These are phyloP conservation scores for Pleurostoma richardsiae DNA, from an alignment of 2,329 filamentous ascomycete species.

Conservation along the genomic window DNA sequence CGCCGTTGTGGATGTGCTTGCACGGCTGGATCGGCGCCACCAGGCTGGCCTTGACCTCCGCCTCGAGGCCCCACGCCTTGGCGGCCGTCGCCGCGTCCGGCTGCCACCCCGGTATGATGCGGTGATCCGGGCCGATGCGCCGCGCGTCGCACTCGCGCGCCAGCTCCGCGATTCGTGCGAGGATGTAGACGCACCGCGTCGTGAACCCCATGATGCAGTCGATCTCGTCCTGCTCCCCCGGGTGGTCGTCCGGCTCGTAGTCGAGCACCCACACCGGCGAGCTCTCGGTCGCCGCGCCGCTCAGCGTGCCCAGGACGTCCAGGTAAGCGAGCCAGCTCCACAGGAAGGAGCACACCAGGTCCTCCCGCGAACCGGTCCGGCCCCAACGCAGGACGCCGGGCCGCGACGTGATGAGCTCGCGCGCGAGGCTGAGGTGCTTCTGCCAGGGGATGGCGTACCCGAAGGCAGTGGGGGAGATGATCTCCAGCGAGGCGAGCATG, in stretches of 20 bases:
- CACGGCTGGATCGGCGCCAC: conserved; percentile 33
- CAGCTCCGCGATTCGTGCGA: conserved; percentile 68
- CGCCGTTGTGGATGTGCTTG: conserved; percentile 39
- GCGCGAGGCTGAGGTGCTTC: conserved; percentile 68
- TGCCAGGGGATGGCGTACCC: conserved; percentile 80
- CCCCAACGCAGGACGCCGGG: conserved; percentile 41
- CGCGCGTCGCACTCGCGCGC: conserved; percentile 63
- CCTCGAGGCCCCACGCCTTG: conserved; percentile 55
- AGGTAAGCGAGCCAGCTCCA: conserved; percentile 81
- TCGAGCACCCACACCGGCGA: conserved; percentile 47
- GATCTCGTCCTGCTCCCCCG: conserved; percentile 57
- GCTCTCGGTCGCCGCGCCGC: conserved; percentile 46
- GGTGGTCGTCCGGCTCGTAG: conserved; percentile 42
- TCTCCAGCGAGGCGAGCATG: conserved; percentile 79
- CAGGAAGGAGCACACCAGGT: conserved; percentile 67
- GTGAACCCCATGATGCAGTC: conserved; percentile 81
- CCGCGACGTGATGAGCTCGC: conserved; percentile 67
- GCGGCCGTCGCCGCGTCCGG: conserved; percentile 49
- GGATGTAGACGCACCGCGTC: conserved; percentile 62
- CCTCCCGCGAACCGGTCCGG: conserved; percentile 37
- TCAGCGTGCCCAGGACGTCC: conserved; percentile 71
- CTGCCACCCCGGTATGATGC: conserved; percentile 43
- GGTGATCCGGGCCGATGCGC: conserved; percentile 46
- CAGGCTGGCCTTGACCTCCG: conserved; percentile 56
- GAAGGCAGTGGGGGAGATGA: conserved; percentile 76